A percentile compares a stretch with the other conserved stretches of the same genome.
These are phyloP conservation scores for Immersiporthe knoxdaviesiana DNA, from an alignment of 2,329 filamentous ascomycete genomes.

Conservation along the genomic window DNA sequence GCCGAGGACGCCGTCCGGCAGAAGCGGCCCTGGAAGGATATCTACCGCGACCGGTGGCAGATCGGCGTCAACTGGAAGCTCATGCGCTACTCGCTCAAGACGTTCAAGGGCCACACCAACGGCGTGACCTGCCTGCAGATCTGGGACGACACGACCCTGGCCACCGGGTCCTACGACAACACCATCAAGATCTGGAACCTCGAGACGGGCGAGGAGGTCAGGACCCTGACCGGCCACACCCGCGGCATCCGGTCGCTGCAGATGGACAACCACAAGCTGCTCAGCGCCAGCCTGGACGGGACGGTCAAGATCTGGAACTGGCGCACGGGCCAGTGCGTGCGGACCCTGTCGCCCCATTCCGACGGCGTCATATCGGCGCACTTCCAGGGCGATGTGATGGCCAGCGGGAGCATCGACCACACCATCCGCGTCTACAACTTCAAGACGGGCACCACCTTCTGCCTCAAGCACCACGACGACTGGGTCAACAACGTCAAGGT, in stretches of 20 bases:
- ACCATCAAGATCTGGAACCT: conserved; percentile 98
- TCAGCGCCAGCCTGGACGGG: conserved; percentile 85
- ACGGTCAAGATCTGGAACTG: conserved; percentile 97
- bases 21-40: conserved; percentile 86
- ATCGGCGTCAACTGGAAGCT: conserved; percentile 98
- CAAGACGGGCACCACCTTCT: conserved; percentile 77
- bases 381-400: conserved; percentile 82
- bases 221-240: conserved; percentile 82
- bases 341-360: conserved; percentile 77
- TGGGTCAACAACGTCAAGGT: conserved; percentile 98
- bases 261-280: conserved; percentile 89
- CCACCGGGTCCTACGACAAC: conserved; percentile 91
- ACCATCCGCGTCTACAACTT: conserved; percentile 95
- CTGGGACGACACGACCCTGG: conserved; percentile 80
- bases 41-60: conserved; percentile 82
- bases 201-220: conserved; percentile 81
- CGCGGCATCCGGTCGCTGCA: conserved; percentile 86
- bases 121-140: conserved; percentile 73
- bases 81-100: conserved; percentile 81
- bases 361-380: conserved; percentile 86
- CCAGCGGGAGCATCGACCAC: conserved; percentile 86
- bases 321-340: conserved; percentile 85
- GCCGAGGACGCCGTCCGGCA: conserved; percentile 22
- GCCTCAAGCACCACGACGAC: conserved; percentile 81
- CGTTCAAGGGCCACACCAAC: conserved; percentile 84